Evolutionary conservation across 768 basidiomycete genomes (phyloP).

Genomic region (Leccinum obscurum): DNA sequence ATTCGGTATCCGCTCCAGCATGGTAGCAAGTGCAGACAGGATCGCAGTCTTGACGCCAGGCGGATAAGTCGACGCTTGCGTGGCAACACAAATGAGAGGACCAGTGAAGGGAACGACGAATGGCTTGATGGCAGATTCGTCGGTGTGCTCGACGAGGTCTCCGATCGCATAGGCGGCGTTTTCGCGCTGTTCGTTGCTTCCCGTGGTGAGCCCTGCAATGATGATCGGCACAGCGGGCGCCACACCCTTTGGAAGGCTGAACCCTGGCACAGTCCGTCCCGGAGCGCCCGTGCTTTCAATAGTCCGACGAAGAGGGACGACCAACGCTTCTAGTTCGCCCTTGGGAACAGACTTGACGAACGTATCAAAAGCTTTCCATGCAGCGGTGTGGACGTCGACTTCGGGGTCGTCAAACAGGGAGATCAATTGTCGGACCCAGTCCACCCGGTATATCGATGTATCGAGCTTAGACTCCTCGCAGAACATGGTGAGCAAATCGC

Average conservation of each 20-base stretch:
- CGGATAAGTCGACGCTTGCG: constrained; percentile 85
- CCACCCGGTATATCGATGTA: constrained; percentile 80
- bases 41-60: constrained; percentile 93
- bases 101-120: constrained; percentile 96
- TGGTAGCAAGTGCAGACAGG: constrained; percentile 77
- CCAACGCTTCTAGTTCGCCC: constrained; percentile 88
- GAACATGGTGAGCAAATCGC: constrained; percentile 75
- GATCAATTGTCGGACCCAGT: constrained; percentile 92
- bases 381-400: constrained; percentile 75
- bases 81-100: constrained; percentile 92
- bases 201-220: constrained; percentile 89
- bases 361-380: constrained; percentile 78
- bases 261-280: constrained; percentile 79
- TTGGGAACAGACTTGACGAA: constrained; percentile 91
- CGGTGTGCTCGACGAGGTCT: constrained; percentile 90
- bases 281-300: constrained; percentile 85
- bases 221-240: constrained; percentile 83
- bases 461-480: constrained; percentile 85
- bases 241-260: constrained; percentile 81
- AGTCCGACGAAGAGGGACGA: constrained; percentile 83
- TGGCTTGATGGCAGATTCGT: constrained; percentile 85
- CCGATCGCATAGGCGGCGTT: constrained; percentile 95
- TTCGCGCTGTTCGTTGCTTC: constrained; percentile 93
- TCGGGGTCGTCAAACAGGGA: constrained; percentile 78
- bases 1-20: constrained; percentile 81